phyloP scores from a whole-genome alignment of 345 rosid species.

The Corchorus capsularis region DNA sequence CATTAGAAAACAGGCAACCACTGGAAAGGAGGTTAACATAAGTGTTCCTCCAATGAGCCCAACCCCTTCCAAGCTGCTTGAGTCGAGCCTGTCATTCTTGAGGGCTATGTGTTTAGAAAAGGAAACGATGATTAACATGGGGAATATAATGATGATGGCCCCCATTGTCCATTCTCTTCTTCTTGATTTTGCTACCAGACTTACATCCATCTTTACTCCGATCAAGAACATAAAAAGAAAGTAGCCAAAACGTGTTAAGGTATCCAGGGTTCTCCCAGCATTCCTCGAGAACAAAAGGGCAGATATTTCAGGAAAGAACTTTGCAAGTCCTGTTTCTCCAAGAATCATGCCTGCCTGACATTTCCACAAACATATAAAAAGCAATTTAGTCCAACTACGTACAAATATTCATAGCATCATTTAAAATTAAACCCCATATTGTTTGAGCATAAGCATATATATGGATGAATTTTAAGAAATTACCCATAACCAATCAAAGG shows the following conservation, averaged over 20 bases:
- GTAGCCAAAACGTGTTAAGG: constrained; percentile 30
- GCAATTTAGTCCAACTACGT: not conserved
- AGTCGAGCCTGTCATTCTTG: not conserved
- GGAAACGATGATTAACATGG: not conserved
- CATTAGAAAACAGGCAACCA: constrained; percentile 32
- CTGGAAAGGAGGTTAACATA: constrained; percentile 29
- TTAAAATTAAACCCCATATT: too few species aligned
- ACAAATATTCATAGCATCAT: too few species aligned
- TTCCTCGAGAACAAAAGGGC: constrained; percentile 24
- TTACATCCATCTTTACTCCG: constrained; percentile 36
- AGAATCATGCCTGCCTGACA: constrained; percentile 37
- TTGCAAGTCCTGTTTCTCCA: constrained; percentile 30
- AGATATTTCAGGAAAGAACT: constrained; percentile 9
- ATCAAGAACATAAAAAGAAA: constrained; percentile 34
- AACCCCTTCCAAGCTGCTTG: not conserved
- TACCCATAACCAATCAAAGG: too few species aligned
- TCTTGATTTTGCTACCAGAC: constrained; percentile 22
- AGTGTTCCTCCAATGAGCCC: not conserved
- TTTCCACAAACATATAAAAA: not conserved
- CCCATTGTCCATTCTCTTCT: constrained; percentile 21
- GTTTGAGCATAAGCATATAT: too few species aligned
- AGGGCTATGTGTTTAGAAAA: not conserved
- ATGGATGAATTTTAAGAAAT: too few species aligned
- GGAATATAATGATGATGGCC: not conserved
- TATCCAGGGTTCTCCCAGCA: constrained; percentile 2